Conservation (phyloP, 2,329 filamentous ascomycete genomes). For the Ophiostoma sp. region DNA sequence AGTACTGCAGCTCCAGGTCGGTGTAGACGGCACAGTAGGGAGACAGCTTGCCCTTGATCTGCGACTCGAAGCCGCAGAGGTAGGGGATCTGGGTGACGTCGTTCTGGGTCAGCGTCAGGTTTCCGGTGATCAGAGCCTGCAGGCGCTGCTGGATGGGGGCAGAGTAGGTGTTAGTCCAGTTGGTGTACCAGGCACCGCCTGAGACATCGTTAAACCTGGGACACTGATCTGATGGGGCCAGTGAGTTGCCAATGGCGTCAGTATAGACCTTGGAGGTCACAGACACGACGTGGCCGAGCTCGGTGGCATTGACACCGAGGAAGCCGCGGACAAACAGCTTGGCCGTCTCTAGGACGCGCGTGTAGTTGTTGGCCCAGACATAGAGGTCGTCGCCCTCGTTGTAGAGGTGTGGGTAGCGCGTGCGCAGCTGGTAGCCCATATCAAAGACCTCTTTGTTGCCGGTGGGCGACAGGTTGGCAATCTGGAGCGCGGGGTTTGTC, state of each 20-base stretch:
- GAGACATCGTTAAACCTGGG: conserved; percentile 52
- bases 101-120: conserved; percentile 43
- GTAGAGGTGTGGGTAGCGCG: conserved; percentile 48
- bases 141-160: conserved; percentile 50
- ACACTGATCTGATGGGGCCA: conserved; percentile 59
- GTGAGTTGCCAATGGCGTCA: conserved; percentile 53
- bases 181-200: conserved; percentile 41
- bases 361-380: conserved; percentile 62
- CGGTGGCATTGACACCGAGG: conserved; percentile 50
- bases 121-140: conserved; percentile 48
- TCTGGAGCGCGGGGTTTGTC: conserved; percentile 49
- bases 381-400: conserved; percentile 46
- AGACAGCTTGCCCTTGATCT: conserved; percentile 56
- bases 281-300: conserved; percentile 51
- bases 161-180: conserved; percentile 20
- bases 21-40: conserved; percentile 60
- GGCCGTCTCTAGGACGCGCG: conserved; percentile 57
- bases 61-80: conserved; percentile 65
- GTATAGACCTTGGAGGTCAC: conserved; percentile 51
- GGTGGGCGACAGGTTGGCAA: conserved; percentile 54
- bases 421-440: conserved; percentile 49
- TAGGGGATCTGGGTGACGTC: conserved; percentile 53
- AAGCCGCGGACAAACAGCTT: conserved; percentile 57
- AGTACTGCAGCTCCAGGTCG: conserved; percentile 55
- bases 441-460: conserved; percentile 58